Percentiles rank a stretch among this genome's conserved stretches.
phyloP scores from a whole-genome alignment of 495 filamentous ascomycete genomes.

The Penicillium paradoxum region DNA sequence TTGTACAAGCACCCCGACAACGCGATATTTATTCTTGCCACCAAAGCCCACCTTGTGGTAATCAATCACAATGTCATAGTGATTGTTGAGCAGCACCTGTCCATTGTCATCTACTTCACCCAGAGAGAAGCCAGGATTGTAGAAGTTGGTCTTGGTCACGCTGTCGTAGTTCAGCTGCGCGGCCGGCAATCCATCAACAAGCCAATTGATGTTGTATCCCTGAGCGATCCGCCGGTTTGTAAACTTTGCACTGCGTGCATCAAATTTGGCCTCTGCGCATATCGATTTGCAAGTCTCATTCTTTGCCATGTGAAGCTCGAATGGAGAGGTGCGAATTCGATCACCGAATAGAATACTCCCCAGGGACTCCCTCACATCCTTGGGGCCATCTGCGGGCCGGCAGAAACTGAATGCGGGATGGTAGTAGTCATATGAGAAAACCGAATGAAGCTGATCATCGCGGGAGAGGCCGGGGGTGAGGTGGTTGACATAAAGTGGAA shows the following conservation, averaged over 20 bases:
- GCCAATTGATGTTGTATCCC: constrained; percentile 88
- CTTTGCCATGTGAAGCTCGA: constrained; percentile 74
- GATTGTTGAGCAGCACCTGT: constrained; percentile 71
- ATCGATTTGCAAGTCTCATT: constrained; percentile 83
- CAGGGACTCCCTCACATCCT: constrained; percentile 77
- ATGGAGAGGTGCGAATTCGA: constrained; percentile 87
- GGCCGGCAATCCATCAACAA: constrained; percentile 89
- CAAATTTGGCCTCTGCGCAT: constrained; percentile 62
- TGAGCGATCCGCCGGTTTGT: constrained; percentile 76
- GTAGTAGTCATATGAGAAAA: constrained; percentile 95
- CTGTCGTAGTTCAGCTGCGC: constrained; percentile 71
- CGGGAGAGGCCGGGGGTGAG: constrained; percentile 78
- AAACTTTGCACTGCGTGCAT: constrained; percentile 64
- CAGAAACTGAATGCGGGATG: constrained; percentile 83
- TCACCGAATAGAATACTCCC: constrained; percentile 97
- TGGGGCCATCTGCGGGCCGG: constrained; percentile 64
- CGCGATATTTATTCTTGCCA: constrained; percentile 63
- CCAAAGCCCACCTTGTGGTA: constrained; percentile 67
- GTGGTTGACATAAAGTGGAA: constrained; percentile 89
- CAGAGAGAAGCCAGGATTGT: constrained; percentile 82
- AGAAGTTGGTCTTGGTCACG: constrained; percentile 69
- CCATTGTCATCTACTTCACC: constrained; percentile 57
- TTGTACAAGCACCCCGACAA: constrained; percentile 86
- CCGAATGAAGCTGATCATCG: constrained; percentile 79
- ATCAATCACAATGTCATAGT: constrained; percentile 90